Conservation (phyloP, 2,329 filamentous ascomycete species). For the Beauveria brongniartii region DNA sequence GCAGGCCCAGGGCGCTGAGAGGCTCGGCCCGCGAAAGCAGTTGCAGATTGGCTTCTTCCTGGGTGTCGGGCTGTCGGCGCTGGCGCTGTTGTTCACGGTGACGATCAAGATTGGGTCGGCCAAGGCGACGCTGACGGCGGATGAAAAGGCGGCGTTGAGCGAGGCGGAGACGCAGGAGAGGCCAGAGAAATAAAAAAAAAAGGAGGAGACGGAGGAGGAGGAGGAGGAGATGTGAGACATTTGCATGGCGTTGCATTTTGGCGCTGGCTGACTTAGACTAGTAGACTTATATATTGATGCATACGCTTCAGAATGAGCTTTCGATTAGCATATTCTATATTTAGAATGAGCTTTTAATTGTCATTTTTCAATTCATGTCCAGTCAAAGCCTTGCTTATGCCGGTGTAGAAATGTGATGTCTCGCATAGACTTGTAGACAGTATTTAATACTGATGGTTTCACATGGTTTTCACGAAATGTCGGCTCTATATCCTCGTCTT, state of each 20-base stretch:
- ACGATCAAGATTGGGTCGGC: slow-evolving; percentile 49
- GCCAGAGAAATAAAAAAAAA: background rate
- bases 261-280: background rate
- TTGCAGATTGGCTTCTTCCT: slow-evolving; percentile 63
- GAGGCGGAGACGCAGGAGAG: slow-evolving; percentile 4
- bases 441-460: too few relatives aligned
- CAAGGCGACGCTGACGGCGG: slow-evolving; percentile 47
- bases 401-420: too few relatives aligned
- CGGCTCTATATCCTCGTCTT: too few relatives aligned
- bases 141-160: slow-evolving; percentile 37
- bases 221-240: background rate
- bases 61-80: slow-evolving; percentile 45
- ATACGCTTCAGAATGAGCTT: background rate
- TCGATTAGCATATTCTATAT: background rate
- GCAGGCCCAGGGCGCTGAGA: slow-evolving; percentile 15
- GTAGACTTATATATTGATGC: background rate
- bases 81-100: slow-evolving; percentile 45
- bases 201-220: background rate
- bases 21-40: slow-evolving; percentile 38
- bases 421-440: too few relatives aligned
- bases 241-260: background rate
- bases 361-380: too few relatives aligned
- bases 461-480: too few relatives aligned
- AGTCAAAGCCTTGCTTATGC: too few relatives aligned
- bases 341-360: background rate